These are phyloP conservation scores for Populus simonii DNA, from an alignment of 345 rosid genomes.

Conservation along the genomic window DNA sequence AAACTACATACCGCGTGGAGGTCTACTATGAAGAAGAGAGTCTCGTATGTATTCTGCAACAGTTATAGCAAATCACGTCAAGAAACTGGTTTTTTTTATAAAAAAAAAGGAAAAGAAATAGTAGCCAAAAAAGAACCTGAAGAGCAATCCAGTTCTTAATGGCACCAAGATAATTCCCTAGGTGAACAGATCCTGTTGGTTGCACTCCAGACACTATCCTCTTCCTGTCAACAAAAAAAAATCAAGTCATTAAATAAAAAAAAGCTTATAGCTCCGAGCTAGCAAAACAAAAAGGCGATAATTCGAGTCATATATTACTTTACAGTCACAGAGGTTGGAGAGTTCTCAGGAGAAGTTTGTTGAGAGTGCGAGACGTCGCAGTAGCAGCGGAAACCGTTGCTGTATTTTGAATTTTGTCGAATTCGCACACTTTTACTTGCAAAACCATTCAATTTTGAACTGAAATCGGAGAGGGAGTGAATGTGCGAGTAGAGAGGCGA, in stretches of 20 bases:
- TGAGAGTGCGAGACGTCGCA: conserved; percentile 41
- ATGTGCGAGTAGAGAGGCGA: background rate
- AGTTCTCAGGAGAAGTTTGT: conserved; percentile 30
- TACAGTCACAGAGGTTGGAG: conserved; percentile 31
- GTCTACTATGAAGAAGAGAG: conserved; percentile 81
- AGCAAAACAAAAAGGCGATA: background rate
- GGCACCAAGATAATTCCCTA: conserved; percentile 90
- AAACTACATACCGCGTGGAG: conserved; percentile 69
- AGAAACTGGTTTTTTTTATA: background rate
- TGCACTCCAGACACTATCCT: conserved; percentile 91
- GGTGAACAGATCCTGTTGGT: conserved; percentile 86
- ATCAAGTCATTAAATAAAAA: background rate
- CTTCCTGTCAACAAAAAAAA: conserved; percentile 43
- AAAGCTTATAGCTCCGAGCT: background rate
- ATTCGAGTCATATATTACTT: conserved; percentile 22
- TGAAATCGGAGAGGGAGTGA: background rate
- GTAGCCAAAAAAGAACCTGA: conserved; percentile 50
- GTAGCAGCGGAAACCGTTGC: conserved; percentile 38
- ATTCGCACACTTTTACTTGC: background rate
- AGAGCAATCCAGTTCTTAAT: conserved; percentile 79
- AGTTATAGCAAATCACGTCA: too few species aligned
- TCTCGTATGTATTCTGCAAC: conserved; percentile 75
- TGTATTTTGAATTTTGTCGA: conserved; percentile 9
- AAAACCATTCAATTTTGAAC: background rate
- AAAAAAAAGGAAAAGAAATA: background rate